Evolutionary conservation across 768 basidiomycete species (phyloP).

Genomic region (Mycena alexandri): DNA sequence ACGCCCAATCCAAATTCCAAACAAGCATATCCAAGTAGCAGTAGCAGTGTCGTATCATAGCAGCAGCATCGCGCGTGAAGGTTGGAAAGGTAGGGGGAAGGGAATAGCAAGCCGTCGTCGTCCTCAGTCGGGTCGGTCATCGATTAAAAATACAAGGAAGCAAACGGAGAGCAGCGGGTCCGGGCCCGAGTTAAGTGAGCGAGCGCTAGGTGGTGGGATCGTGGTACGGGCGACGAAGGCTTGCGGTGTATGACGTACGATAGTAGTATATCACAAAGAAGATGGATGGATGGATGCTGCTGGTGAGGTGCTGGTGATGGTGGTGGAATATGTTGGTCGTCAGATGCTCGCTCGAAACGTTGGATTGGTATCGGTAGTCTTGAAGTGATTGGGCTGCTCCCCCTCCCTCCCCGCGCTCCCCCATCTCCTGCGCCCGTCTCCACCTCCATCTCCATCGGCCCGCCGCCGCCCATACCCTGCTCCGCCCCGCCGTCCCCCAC

Average conservation of each 20-base stretch:
- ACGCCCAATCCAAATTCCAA: slow-evolving; percentile 13
- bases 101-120: slow-evolving; percentile 13
- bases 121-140: slow-evolving; percentile 17
- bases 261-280: slow-evolving; percentile 29
- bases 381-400: slow-evolving; percentile 24
- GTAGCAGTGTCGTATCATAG: not conserved
- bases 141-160: slow-evolving; percentile 37
- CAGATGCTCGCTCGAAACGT: slow-evolving; percentile 11
- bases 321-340: slow-evolving; percentile 25
- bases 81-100: slow-evolving; percentile 13
- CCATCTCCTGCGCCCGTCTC: too few relatives aligned
- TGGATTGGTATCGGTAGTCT: slow-evolving; percentile 21
- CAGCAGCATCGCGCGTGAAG: slow-evolving; percentile 22
- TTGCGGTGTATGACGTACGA: slow-evolving; percentile 2
- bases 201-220: not conserved
- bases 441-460: slow-evolving; percentile 6
- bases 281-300: slow-evolving; percentile 30
- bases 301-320: slow-evolving; percentile 29
- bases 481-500: not conserved
- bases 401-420: slow-evolving; percentile 3
- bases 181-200: slow-evolving; percentile 5
- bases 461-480: not conserved
- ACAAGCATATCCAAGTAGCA: slow-evolving; percentile 15
- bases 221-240: slow-evolving; percentile 10
- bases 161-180: slow-evolving; percentile 12